phyloP scores from a whole-genome alignment of 2,329 filamentous ascomycete genomes.

The Calonectria pseudoreteaudii region DNA sequence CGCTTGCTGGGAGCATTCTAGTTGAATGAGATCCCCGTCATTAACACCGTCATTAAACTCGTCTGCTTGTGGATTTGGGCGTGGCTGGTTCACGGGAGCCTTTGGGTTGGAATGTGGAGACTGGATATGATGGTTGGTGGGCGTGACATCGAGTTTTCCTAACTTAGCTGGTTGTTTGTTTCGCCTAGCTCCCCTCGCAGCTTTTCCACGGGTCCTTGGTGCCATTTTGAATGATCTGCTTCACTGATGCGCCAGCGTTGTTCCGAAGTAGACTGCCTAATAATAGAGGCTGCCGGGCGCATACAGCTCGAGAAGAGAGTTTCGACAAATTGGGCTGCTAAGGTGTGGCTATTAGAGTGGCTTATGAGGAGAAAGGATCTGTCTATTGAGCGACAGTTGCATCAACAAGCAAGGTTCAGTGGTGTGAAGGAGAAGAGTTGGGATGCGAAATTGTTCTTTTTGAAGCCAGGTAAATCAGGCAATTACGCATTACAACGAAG shows the following conservation, averaged over 20 bases:
- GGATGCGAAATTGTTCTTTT: background rate
- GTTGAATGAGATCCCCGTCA: conserved; percentile 37
- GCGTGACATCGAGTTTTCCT: conserved; percentile 49
- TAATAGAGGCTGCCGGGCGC: background rate
- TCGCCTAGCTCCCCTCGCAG: conserved; percentile 28
- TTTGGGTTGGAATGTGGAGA: conserved; percentile 15
- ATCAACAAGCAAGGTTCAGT: background rate
- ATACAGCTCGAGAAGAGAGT: background rate
- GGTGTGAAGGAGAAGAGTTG: background rate
- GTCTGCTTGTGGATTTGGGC: background rate
- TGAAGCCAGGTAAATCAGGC: conserved; percentile 8
- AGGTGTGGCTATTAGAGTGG: background rate
- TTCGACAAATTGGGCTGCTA: background rate
- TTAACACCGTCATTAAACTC: conserved; percentile 40
- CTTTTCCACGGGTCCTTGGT: conserved; percentile 27
- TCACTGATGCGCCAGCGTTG: background rate
- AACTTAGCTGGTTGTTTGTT: conserved; percentile 36
- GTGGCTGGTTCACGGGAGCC: background rate
- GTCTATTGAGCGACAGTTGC: background rate
- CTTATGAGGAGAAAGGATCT: background rate
- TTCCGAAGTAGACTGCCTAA: background rate
- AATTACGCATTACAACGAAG: background rate
- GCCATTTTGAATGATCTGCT: conserved; percentile 26
- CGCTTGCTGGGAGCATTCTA: conserved; percentile 17
- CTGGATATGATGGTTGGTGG: conserved; percentile 42